Evolutionary conservation across 2,329 filamentous ascomycete genomes (phyloP).

Genomic region (Trichoderma brevicompactum): DNA sequence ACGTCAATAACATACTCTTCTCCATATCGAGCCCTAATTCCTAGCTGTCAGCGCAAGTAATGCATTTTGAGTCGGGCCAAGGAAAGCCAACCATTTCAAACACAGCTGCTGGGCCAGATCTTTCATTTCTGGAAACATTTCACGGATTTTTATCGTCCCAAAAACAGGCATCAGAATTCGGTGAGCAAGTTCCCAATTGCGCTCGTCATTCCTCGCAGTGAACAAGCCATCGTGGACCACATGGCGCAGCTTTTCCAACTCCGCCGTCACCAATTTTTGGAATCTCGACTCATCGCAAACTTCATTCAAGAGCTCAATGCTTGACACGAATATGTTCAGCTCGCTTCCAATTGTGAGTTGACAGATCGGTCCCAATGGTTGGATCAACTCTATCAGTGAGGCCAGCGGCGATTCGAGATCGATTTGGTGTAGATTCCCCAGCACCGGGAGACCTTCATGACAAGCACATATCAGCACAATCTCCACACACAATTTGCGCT

Average conservation of each 20-base stretch:
- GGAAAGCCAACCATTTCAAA: conserved; percentile 24
- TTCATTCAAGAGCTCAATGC: conserved; percentile 19
- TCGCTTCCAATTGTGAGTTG: conserved; percentile 24
- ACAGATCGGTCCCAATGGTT: conserved; percentile 20
- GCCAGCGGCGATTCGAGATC: conserved; percentile 15
- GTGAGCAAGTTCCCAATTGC: conserved; percentile 26
- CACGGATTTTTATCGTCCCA: conserved; percentile 24
- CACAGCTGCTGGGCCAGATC: conserved; percentile 26
- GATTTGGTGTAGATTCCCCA: conserved; percentile 19
- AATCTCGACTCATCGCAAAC: conserved; percentile 27
- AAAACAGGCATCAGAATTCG: conserved; percentile 25
- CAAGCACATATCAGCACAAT: neutral
- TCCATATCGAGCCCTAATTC: conserved; percentile 41
- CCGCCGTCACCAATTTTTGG: conserved; percentile 12
- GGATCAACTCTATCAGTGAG: conserved; percentile 18
- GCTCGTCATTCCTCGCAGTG: conserved; percentile 25
- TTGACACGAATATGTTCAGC: conserved; percentile 16
- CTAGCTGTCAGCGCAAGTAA: conserved; percentile 9
- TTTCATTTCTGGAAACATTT: conserved; percentile 21
- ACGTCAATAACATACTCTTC: conserved; percentile 53
- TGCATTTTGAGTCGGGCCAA: neutral
- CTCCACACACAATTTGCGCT: too few species aligned
- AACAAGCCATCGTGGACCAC: conserved; percentile 26
- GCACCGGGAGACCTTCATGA: conserved; percentile 14
- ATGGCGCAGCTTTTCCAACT: conserved; percentile 22